Evolutionary conservation across 768 basidiomycete species (phyloP), one percentile per base, ranked within the genome.

Genomic region (Clitopilus passeckerianus): DNA sequence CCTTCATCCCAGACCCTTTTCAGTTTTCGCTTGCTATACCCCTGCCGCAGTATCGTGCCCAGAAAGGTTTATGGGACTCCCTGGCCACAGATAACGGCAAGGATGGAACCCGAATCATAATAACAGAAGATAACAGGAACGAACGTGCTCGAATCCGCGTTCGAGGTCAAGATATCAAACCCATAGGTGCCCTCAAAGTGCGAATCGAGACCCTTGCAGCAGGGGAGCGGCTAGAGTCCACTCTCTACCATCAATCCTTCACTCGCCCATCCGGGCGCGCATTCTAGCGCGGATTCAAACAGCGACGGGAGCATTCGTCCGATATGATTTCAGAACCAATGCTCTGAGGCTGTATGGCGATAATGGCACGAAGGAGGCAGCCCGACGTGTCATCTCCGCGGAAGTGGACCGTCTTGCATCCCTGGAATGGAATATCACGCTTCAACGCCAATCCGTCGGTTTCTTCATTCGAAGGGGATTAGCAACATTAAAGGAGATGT

Each of bases 151-250:
- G 71, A 15, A 74, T 86, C 41, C 75, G 70, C 4, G 73, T 86
- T n/a, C 63, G 72, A 0, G 85, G 86, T 0, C 73, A 80, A 14
- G 79, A 80, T 54, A 81, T 81, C 68, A 79, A 80, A 62, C 77
- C 76, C 1, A 75, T 80, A 1, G 86, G 86, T 1, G 74, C 77
- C 5, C 64, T 87, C 60, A 87, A 86, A 70, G 85, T 86, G 12
- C 72, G 85, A 56, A 80, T 84, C 0, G 86, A 87, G 66, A 78
- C 72, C 56, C 66, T 87, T 37, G 79, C 76, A 1, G 73, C 73
- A 22, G 86, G 86, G 5, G 78, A 81, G 41, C 79, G 70, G 34
- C 70, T 86, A 9, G 74, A 71, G 43, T 60, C 71, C 2, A 69
- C 70, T 3, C 75, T 75, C 34, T 86, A 84, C 85, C 84, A 86